Evolutionary conservation across 139 green algal genomes (phyloP).

Genomic region (Medakamo hakoo): DNA sequence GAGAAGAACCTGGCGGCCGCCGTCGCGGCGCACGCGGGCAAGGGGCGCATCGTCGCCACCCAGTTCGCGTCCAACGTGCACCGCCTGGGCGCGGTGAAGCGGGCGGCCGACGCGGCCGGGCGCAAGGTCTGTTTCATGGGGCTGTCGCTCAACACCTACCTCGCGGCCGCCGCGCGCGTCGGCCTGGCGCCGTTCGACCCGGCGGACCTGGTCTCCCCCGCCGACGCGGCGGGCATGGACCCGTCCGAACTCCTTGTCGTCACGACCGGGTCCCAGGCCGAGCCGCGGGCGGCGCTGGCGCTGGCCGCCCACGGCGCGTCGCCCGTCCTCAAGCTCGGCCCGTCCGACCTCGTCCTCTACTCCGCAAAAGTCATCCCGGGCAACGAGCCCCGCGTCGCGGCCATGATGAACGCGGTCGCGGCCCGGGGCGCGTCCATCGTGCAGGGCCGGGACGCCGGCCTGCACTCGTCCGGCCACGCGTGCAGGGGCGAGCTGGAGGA

Average conservation of each 20-base stretch:
- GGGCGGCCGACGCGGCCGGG: constrained; percentile 77
- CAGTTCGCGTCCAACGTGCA: constrained; percentile 74
- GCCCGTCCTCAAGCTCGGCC: constrained; percentile 57
- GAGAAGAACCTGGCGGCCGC: constrained; percentile 44
- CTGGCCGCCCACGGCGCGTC: constrained; percentile 56
- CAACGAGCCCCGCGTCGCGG: constrained; percentile 63
- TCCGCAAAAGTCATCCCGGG: constrained; percentile 76
- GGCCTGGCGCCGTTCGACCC: constrained; percentile 57
- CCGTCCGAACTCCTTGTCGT: constrained; percentile 77
- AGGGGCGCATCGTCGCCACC: constrained; percentile 77
- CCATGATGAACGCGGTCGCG: constrained; percentile 92
- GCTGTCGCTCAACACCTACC: constrained; percentile 75
- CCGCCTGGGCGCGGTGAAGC: constrained; percentile 70
- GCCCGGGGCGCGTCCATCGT: constrained; percentile 52
- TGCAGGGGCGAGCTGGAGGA: constrained; percentile 78
- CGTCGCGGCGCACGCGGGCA: constrained; percentile 56
- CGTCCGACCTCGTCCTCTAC: constrained; percentile 82
- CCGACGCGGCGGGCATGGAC: constrained; percentile 19
- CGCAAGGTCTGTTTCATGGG: constrained; percentile 83
- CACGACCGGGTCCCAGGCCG: constrained; percentile 61
- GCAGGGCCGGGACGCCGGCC: constrained; percentile 48
- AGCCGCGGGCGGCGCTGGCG: constrained; percentile 70
- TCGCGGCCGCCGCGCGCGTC: constrained; percentile 72
- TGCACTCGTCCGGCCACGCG: constrained; percentile 75
- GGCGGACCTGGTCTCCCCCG: constrained; percentile 46